phyloP scores from a whole-genome alignment of 257 asterid species.

The Mentha longifolia region DNA sequence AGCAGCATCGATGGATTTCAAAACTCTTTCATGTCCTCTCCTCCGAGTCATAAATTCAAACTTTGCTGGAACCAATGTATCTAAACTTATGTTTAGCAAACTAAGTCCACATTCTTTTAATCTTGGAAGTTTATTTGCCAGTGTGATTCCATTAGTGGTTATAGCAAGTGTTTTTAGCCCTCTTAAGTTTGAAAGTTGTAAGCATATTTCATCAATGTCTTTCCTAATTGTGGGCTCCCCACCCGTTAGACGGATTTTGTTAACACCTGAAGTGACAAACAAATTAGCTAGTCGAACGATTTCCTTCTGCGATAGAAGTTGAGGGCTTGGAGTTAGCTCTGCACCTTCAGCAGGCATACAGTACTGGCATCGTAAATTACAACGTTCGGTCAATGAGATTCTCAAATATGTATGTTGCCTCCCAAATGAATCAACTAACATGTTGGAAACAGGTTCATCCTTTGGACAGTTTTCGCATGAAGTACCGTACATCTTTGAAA shows the following conservation, averaged over 20 bases:
- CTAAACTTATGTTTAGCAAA: slow-evolving; percentile 86
- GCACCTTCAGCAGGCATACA: slow-evolving; percentile 99
- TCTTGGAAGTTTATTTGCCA: slow-evolving; percentile 79
- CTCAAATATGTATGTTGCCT: slow-evolving; percentile 87
- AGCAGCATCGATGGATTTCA: slow-evolving; percentile 82
- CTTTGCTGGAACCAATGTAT: slow-evolving; percentile 91
- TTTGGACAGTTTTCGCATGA: slow-evolving; percentile 50
- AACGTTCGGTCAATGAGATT: slow-evolving; percentile 91
- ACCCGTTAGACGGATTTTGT: slow-evolving; percentile 91
- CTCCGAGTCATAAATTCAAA: slow-evolving; percentile 93
- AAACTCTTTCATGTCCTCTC: slow-evolving; percentile 88
- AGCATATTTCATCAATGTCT: slow-evolving; percentile 89
- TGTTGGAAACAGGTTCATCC: slow-evolving; percentile 55
- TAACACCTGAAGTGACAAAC: slow-evolving; percentile 90
- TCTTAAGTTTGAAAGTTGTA: slow-evolving; percentile 59
- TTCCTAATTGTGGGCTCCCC: slow-evolving; percentile 92
- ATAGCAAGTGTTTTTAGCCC: slow-evolving; percentile 85
- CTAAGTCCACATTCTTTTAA: slow-evolving; percentile 81
- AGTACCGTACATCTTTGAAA: slow-evolving; percentile 48
- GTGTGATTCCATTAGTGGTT: slow-evolving; percentile 85
- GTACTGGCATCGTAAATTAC: slow-evolving; percentile 93
- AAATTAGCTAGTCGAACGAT: slow-evolving; percentile 74
- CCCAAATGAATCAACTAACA: slow-evolving; percentile 90
- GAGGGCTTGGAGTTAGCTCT: slow-evolving; percentile 74
- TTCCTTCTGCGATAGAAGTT: slow-evolving; percentile 67